Evolutionary conservation across 108 stramenopile genomes (phyloP).

Genomic region (Mediolabrus comicus): DNA sequence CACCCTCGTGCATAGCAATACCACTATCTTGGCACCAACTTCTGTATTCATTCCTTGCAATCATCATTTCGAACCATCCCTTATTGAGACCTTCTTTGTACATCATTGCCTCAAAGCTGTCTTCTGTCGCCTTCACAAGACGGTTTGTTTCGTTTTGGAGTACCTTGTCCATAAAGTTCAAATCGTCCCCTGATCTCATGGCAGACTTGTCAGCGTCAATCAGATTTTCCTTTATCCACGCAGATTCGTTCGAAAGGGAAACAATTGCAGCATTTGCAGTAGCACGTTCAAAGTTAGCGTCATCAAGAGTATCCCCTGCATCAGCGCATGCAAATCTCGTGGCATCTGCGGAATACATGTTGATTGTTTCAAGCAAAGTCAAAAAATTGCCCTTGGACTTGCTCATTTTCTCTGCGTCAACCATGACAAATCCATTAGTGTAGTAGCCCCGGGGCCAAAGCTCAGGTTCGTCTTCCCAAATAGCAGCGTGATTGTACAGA

Average conservation of each 20-base stretch:
- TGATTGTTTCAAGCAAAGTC: conserved; percentile 91
- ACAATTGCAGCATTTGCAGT: conserved; percentile 91
- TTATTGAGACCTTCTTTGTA: conserved; percentile 91
- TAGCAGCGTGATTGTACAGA: conserved; percentile 96
- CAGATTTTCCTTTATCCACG: conserved; percentile 80
- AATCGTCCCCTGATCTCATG: conserved; percentile 56
- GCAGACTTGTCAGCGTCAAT: conserved; percentile 33
- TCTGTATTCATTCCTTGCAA: conserved; percentile 90
- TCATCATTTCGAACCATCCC: conserved; percentile 92
- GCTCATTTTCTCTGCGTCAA: conserved; percentile 97
- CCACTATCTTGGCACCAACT: conserved; percentile 89
- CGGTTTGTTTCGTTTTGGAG: conserved; percentile 91
- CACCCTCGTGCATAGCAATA: conserved; percentile 81
- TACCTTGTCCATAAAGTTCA: conserved; percentile 87
- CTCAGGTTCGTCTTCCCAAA: conserved; percentile 92
- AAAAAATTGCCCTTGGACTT: conserved; percentile 99
- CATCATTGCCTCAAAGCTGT: conserved; percentile 74
- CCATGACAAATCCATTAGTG: conserved; percentile 94
- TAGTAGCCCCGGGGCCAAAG: conserved; percentile 94
- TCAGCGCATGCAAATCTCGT: conserved; percentile 94
- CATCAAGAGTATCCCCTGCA: conserved; percentile 96
- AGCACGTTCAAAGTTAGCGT: conserved; percentile 96
- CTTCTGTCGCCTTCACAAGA: conserved; percentile 62
- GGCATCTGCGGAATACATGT: conserved; percentile 87
- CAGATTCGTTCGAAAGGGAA: conserved; percentile 84